Conservation (phyloP, 495 filamentous ascomycete genomes). For the Podospora conica region DNA sequence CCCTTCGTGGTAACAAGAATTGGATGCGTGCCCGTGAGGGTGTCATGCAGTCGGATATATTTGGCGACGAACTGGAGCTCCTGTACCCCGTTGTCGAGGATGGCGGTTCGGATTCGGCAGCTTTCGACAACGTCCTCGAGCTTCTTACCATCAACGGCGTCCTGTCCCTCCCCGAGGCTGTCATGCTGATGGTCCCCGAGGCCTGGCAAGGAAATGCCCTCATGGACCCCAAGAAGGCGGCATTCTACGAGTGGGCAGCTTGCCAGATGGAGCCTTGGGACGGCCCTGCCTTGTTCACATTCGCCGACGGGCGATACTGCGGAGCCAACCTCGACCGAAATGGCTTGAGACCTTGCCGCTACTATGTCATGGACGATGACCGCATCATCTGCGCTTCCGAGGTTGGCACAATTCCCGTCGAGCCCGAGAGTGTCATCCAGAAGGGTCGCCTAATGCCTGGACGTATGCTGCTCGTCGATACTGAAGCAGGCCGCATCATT, state of each 20-base stretch:
- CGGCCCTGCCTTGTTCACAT: conserved; percentile 95
- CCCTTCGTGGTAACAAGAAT: conserved; percentile 97
- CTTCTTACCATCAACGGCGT: conserved; percentile 95
- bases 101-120: conserved; percentile 95
- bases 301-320: conserved; percentile 95
- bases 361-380: conserved; percentile 97
- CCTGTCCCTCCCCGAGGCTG: conserved; percentile 90
- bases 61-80: conserved; percentile 84
- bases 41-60: conserved; percentile 87
- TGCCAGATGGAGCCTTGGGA: conserved; percentile 99
- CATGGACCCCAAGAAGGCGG: conserved; percentile 94
- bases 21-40: conserved; percentile 99
- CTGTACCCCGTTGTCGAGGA: conserved; percentile 97
- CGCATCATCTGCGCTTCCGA: conserved; percentile 98
- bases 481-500: conserved; percentile 89
- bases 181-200: conserved; percentile 99
- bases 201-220: conserved; percentile 93
- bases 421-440: conserved; percentile 83
- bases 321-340: conserved; percentile 99
- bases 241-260: conserved; percentile 99
- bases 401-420: conserved; percentile 89
- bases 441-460: conserved; percentile 95
- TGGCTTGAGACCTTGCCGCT: conserved; percentile 92
- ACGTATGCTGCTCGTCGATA: conserved; percentile 97
- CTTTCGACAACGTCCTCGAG: conserved; percentile 97